phyloP scores from a whole-genome alignment of 1,284 basidiomycete genomes.

The Fomitiporia mediterranea region DNA sequence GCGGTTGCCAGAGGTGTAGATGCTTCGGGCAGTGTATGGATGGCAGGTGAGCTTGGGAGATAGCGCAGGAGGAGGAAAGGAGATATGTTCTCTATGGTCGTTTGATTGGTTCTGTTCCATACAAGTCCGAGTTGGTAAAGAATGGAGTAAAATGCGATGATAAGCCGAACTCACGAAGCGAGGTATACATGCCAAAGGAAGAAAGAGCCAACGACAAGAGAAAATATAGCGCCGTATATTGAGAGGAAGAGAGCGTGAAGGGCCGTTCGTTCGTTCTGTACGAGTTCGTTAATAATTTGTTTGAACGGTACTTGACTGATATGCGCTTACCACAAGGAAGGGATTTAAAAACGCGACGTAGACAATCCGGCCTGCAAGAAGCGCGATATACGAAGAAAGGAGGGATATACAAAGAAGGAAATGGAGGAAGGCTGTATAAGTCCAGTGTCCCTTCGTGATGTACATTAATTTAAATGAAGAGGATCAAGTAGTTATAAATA shows the following conservation, averaged over 20 bases:
- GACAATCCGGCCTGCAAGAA: slow-evolving; percentile 53
- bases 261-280: slow-evolving; percentile 61
- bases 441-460: slow-evolving; percentile 64
- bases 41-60: slow-evolving; percentile 31
- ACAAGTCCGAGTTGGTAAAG: neutral
- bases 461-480: neutral
- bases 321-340: slow-evolving; percentile 52
- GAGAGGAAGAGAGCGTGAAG: slow-evolving; percentile 67
- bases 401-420: slow-evolving; percentile 69
- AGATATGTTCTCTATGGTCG: slow-evolving; percentile 77
- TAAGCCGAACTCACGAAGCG: slow-evolving; percentile 59
- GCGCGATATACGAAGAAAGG: slow-evolving; percentile 57
- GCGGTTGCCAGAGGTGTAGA: slow-evolving; percentile 46
- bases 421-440: slow-evolving; percentile 83
- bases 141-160: slow-evolving; percentile 5
- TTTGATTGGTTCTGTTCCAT: slow-evolving; percentile 72
- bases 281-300: neutral
- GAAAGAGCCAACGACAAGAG: slow-evolving; percentile 72
- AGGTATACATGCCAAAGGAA: slow-evolving; percentile 77
- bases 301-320: too few species aligned
- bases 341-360: slow-evolving; percentile 66
- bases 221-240: slow-evolving; percentile 57
- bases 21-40: neutral
- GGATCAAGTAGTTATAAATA: neutral
- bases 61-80: slow-evolving; percentile 71